A percentile compares a stretch with the other conserved stretches of the same genome.
Evolutionary conservation across 2,329 filamentous ascomycete genomes (phyloP).

Genomic region (Talaromyces sp.): DNA sequence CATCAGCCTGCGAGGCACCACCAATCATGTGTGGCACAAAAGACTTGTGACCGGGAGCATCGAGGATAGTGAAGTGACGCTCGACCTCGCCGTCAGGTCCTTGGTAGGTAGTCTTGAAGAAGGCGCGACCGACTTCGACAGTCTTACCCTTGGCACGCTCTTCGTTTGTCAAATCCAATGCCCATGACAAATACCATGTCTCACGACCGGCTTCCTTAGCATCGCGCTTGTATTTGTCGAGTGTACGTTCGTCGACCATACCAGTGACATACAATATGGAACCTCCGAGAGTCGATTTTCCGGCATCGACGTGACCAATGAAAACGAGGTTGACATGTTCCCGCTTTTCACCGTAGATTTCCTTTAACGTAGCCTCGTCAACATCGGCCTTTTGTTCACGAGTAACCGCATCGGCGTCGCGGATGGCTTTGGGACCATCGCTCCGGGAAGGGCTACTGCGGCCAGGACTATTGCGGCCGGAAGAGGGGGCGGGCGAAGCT

Average conservation of each 20-base stretch:
- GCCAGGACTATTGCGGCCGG: conserved; percentile 74
- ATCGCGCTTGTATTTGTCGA: conserved; percentile 97
- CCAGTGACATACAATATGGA: conserved; percentile 89
- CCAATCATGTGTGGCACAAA: conserved; percentile 99
- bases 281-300: conserved; percentile 93
- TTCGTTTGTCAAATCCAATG: conserved; percentile 93
- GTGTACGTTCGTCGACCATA: conserved; percentile 98
- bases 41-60: conserved; percentile 96
- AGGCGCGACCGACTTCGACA: conserved; percentile 91
- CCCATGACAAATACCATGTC: conserved; percentile 99
- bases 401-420: conserved; percentile 77
- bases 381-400: conserved; percentile 77
- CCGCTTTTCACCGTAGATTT: conserved; percentile 82
- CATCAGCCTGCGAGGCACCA: conserved; percentile 85
- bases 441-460: conserved; percentile 70
- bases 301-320: conserved; percentile 96
- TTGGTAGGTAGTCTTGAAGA: conserved; percentile 71
- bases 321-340: conserved; percentile 92
- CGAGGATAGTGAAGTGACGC: conserved; percentile 91
- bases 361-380: conserved; percentile 80
- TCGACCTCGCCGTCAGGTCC: conserved; percentile 59
- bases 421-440: conserved; percentile 55
- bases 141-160: conserved; percentile 96
- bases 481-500: conserved; percentile 76
- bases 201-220: conserved; percentile 95